Evolutionary conservation across 257 asterid species (phyloP).

Genomic region (Nicotiana knightiana): DNA sequence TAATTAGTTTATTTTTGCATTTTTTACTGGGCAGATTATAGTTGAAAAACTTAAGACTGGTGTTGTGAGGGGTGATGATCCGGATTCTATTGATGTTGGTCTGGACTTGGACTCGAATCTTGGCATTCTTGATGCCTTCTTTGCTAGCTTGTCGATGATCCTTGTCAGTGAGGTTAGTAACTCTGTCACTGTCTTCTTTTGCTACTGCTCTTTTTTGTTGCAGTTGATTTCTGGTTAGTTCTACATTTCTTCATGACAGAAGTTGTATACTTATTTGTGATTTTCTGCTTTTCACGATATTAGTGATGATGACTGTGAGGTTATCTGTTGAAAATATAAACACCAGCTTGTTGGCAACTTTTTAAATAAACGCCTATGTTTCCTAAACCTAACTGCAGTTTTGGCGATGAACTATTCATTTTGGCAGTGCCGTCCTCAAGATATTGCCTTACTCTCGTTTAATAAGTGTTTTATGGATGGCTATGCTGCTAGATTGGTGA

Average conservation of each 20-base stretch:
- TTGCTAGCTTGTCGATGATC: slow-evolving; percentile 92
- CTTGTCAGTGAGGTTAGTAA: slow-evolving; percentile 85
- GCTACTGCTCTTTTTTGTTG: neutral
- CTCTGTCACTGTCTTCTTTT: neutral
- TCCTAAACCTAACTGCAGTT: neutral
- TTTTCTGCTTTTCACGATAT: neutral
- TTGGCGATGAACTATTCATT: neutral
- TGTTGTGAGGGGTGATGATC: slow-evolving; percentile 32
- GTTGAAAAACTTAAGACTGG: slow-evolving; percentile 59
- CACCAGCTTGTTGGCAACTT: slow-evolving; percentile 1
- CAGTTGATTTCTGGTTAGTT: neutral
- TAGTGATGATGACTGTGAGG: neutral
- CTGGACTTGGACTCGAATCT: slow-evolving; percentile 66
- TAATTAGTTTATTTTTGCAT: neutral
- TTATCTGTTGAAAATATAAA: neutral
- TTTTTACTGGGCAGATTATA: slow-evolving; percentile 42
- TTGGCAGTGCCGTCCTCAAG: slow-evolving; percentile 11
- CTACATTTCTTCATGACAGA: slow-evolving; percentile 1
- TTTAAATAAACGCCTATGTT: neutral
- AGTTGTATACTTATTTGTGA: neutral
- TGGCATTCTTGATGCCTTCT: slow-evolving; percentile 77
- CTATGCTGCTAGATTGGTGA: slow-evolving; percentile 70
- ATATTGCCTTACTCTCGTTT: neutral
- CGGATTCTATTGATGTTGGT: slow-evolving; percentile 37
- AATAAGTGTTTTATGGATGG: slow-evolving; percentile 16